Percentiles rank a stretch among this genome's conserved stretches.
Conservation (phyloP, 768 basidiomycete genomes). For the Dendrothele bispora region DNA sequence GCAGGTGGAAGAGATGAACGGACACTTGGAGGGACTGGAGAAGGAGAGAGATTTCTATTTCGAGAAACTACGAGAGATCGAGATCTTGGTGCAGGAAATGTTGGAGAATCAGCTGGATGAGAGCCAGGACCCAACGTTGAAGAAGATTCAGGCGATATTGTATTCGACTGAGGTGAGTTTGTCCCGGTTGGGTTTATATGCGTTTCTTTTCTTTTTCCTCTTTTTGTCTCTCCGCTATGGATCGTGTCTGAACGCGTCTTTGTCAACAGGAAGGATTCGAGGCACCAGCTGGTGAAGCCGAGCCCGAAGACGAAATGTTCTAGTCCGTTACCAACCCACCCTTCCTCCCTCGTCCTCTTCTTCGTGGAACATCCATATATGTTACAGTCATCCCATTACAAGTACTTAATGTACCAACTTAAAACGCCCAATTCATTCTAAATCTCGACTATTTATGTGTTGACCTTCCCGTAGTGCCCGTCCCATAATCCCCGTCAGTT, state of each 20-base stretch:
- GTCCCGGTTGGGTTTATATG: neutral
- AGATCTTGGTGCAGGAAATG: conserved; percentile 85
- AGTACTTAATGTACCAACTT: no score
- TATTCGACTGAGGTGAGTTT: conserved; percentile 88
- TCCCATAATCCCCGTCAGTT: no score
- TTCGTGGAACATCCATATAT: no score
- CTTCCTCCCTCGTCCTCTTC: no score
- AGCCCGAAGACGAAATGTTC: conserved; percentile 89
- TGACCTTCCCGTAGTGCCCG: no score
- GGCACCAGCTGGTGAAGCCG: conserved; percentile 64
- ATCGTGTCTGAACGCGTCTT: neutral
- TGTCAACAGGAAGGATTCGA: conserved; percentile 83
- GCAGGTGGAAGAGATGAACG: conserved; percentile 80
- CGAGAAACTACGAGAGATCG: conserved; percentile 95
- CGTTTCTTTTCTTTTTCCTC: conserved; percentile 9
- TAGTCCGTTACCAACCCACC: conserved; percentile 21
- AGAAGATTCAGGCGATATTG: conserved; percentile 86
- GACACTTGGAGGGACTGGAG: conserved; percentile 86
- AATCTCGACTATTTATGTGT: no score
- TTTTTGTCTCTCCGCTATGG: neutral
- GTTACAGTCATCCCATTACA: no score
- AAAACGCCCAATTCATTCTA: no score
- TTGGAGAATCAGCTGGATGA: conserved; percentile 61
- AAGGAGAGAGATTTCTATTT: conserved; percentile 99
- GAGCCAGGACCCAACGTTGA: conserved; percentile 60